Conservation (phyloP, 2,329 filamentous ascomycete species). For the Pseudogymnoascus sp. region DNA sequence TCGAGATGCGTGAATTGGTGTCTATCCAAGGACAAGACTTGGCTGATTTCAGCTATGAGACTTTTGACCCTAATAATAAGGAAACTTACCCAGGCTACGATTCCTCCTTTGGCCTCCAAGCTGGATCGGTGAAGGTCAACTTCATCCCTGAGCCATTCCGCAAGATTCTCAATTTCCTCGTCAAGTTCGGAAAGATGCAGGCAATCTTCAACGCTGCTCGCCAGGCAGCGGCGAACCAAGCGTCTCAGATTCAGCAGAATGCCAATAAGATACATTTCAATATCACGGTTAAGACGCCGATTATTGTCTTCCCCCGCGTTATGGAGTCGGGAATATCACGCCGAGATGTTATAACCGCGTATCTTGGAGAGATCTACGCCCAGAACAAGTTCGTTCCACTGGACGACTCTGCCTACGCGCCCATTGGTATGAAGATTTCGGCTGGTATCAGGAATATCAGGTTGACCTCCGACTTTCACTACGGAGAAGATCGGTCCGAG, state of each 20-base stretch:
- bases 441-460: constrained; percentile 88
- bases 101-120: constrained; percentile 79
- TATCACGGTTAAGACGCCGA: constrained; percentile 85
- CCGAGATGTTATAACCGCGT: constrained; percentile 80
- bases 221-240: constrained; percentile 87
- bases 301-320: constrained; percentile 83
- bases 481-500: constrained; percentile 60
- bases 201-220: constrained; percentile 95
- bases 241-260: constrained; percentile 84
- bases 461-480: constrained; percentile 83
- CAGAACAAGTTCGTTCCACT: constrained; percentile 86
- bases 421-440: constrained; percentile 79
- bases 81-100: constrained; percentile 88
- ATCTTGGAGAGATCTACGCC: constrained; percentile 93
- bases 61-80: constrained; percentile 64
- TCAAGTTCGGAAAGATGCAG: constrained; percentile 99
- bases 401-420: constrained; percentile 63
- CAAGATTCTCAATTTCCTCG: constrained; percentile 94
- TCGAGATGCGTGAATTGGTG: constrained; percentile 73
- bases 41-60: constrained; percentile 95
- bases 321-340: constrained; percentile 60
- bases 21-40: constrained; percentile 94
- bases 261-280: constrained; percentile 90
- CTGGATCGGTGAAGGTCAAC: constrained; percentile 92
- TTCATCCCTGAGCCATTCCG: constrained; percentile 96